Conservation (phyloP, 768 basidiomycete genomes). For the Termitomyces sp. region DNA sequence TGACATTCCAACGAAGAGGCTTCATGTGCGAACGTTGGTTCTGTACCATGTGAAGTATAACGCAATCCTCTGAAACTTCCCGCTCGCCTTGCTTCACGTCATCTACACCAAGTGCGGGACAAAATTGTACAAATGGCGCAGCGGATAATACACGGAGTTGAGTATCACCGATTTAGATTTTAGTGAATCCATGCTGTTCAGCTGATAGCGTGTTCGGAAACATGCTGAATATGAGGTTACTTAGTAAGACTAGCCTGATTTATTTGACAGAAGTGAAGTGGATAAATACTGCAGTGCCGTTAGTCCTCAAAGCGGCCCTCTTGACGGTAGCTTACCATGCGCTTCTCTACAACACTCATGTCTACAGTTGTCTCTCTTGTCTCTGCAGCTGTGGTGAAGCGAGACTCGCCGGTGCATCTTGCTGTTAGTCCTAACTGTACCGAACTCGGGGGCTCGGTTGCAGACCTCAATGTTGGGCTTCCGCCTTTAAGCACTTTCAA, state of each 20-base stretch:
- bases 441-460: slow-evolving; percentile 27
- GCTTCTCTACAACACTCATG: slow-evolving; percentile 11
- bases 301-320: background rate
- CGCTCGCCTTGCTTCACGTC: background rate
- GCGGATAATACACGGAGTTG: slow-evolving; percentile 19
- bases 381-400: slow-evolving; percentile 16
- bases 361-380: slow-evolving; percentile 17
- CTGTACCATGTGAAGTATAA: slow-evolving; percentile 5
- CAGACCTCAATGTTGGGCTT: slow-evolving; percentile 45
- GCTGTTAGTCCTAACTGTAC: slow-evolving; percentile 47
- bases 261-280: background rate
- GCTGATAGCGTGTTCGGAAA: background rate
- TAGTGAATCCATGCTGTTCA: background rate
- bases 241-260: too few relatives aligned
- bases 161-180: slow-evolving; percentile 9
- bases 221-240: background rate
- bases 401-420: slow-evolving; percentile 22
- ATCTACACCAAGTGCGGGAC: slow-evolving; percentile 3
- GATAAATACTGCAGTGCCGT: slow-evolving; percentile 7
- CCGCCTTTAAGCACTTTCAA: slow-evolving; percentile 28
- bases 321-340: slow-evolving; percentile 6
- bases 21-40: background rate
- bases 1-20: background rate
- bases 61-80: background rate
- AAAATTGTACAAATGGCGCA: slow-evolving; percentile 14